Conservation (phyloP, 78 protist genomes). For the Dictyostelium purpureum region DNA sequence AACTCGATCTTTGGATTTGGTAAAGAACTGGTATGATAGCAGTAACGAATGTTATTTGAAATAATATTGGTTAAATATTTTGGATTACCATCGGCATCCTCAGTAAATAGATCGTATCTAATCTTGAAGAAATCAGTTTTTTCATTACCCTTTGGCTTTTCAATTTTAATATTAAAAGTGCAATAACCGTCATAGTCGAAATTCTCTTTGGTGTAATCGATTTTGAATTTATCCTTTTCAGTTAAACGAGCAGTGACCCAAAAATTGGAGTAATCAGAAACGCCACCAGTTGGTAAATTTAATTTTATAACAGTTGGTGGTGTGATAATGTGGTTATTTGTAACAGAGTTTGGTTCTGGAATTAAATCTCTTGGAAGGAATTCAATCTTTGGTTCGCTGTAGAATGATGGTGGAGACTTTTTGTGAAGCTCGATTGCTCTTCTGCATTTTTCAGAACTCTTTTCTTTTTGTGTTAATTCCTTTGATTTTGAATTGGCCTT, state of each 20-base stretch:
- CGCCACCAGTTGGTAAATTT: neutral
- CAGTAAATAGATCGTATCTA: neutral
- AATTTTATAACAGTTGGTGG: constrained; percentile 13
- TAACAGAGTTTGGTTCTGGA: constrained; percentile 10
- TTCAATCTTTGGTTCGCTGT: neutral
- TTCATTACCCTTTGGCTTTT: constrained; percentile 4
- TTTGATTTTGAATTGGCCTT: neutral
- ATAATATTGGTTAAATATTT: neutral
- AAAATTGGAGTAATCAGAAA: neutral
- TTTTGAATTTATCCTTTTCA: constrained; percentile 15
- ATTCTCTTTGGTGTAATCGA: constrained; percentile 2
- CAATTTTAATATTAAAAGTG: neutral
- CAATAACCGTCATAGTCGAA: neutral
- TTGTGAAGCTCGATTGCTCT: neutral
- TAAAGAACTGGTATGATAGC: neutral
- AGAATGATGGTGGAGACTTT: neutral
- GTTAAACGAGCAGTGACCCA: constrained; percentile 14
- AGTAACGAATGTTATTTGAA: constrained; percentile 1
- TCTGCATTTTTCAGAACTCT: constrained; percentile 6
- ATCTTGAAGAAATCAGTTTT: constrained; percentile 8
- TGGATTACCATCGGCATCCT: constrained; percentile 9
- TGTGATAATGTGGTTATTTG: constrained; percentile 13
- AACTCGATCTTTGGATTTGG: constrained; percentile 15
- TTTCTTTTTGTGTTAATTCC: constrained; percentile 10
- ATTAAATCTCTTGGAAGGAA: constrained; percentile 7